Base-by-base conservation (phyloP, 441 rosid genomes). In the Brassica balearica region DNA sequence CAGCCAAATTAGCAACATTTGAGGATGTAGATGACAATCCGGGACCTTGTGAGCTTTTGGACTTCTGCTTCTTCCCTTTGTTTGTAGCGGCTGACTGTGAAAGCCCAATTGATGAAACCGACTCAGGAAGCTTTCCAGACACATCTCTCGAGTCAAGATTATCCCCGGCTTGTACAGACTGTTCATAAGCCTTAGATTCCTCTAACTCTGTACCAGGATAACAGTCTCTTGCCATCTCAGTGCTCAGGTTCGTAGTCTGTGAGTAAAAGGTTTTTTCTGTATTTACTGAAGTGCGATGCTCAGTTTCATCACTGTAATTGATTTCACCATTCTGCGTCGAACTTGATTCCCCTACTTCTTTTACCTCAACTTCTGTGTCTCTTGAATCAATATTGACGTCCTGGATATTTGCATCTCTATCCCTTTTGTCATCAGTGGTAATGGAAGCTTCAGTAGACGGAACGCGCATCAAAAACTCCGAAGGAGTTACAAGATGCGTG, bases 201-300 rank as follows among this genome's bases (percentile, higher is more conserved):
- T 77, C 96, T 38, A 75, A 80, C 27, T 77, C 83, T 15, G 86
- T 81, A 71, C 80, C 76, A 51, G 83, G 85, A 84, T 77, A 75
- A 67, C 85, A 74, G 64, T 89, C 95, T 83, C 88, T 84, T 8
- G 82, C 85, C 87, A 93, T 79, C 72, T 85, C 81, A 80, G 80
- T 73, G 74, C 90, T 80, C 74, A 90, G 93, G 82, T 89, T 91
- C n/a, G 92, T 90, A 71, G 87, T 87, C 85, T 96, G 97, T 63
- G 95, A 90, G 84, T 83, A 80, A 77, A 93, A 91, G 65, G 79
- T 58, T 62, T 83, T 90, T 74, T 87, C 93, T 59, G 77, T 86
- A 58, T 83, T 92, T 72, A 85, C 91, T 27, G 86, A 61, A 76
- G 72, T 72, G 73, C 34, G 75, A 56, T 76, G 71, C 72, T 73